phyloP scores from a whole-genome alignment of 768 basidiomycete species.

The Zangia roseola region DNA sequence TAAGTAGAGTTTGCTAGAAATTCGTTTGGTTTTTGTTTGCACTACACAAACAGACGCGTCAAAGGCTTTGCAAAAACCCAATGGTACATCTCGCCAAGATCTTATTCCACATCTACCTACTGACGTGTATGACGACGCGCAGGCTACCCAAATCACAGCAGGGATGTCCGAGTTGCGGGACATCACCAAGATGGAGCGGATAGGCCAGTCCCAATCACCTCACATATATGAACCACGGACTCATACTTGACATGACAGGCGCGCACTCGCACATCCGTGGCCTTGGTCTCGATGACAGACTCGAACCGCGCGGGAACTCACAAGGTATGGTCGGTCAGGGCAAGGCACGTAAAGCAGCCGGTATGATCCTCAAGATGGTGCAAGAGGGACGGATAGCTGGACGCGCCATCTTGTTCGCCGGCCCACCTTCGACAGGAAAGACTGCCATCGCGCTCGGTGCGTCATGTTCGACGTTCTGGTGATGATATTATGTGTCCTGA shows the following conservation, averaged over 20 bases:
- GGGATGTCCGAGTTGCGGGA: conserved; percentile 80
- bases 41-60: conserved; percentile 34
- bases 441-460: conserved; percentile 97
- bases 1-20: background rate
- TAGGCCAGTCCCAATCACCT: conserved; percentile 47
- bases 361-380: conserved; percentile 97
- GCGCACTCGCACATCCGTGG: conserved; percentile 96
- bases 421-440: conserved; percentile 96
- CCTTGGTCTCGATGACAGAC: conserved; percentile 85
- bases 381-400: conserved; percentile 95
- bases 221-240: background rate
- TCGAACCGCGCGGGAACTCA: conserved; percentile 84
- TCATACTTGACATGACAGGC: conserved; percentile 42
- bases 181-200: conserved; percentile 91
- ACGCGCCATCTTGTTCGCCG: conserved; percentile 94
- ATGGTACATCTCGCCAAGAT: conserved; percentile 26
- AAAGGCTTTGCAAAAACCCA: conserved; percentile 8
- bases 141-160: conserved; percentile 75
- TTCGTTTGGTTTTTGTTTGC: conserved; percentile 28
- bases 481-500: background rate
- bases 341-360: conserved; percentile 95
- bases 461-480: background rate
- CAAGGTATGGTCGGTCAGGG: conserved; percentile 98
- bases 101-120: background rate
- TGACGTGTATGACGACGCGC: conserved; percentile 6